These are phyloP conservation scores for Apiotrichum mycotoxinovorans DNA, from an alignment of 1,284 basidiomycete species.

Conservation along the genomic window DNA sequence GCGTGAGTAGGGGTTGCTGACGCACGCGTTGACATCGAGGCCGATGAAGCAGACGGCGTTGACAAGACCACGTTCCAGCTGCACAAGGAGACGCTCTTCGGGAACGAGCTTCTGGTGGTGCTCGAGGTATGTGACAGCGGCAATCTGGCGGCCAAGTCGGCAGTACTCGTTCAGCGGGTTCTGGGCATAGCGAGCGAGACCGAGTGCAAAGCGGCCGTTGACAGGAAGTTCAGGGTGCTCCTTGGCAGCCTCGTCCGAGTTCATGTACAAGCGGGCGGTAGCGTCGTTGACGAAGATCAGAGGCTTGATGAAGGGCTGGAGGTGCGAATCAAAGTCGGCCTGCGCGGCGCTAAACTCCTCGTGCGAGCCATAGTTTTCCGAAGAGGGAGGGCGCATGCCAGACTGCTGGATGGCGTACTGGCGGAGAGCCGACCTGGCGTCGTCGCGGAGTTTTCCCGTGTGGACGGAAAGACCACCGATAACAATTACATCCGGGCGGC, in stretches of 20 bases:
- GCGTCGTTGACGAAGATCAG: slow-evolving; percentile 86
- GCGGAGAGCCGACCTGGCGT: slow-evolving; percentile 56
- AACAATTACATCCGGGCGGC: slow-evolving; percentile 83
- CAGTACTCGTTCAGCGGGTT: slow-evolving; percentile 92
- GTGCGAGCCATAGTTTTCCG: slow-evolving; percentile 33
- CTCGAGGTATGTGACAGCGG: slow-evolving; percentile 74
- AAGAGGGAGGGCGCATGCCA: slow-evolving; percentile 33
- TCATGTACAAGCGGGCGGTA: slow-evolving; percentile 89
- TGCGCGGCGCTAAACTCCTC: slow-evolving; percentile 37
- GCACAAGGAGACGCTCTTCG: slow-evolving; percentile 71
- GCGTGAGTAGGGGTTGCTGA: slow-evolving; percentile 81
- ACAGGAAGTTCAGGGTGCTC: slow-evolving; percentile 80
- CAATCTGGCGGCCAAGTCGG: slow-evolving; percentile 75
- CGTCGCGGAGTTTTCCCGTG: slow-evolving; percentile 56
- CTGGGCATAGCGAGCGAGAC: slow-evolving; percentile 87
- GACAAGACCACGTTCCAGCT: slow-evolving; percentile 82
- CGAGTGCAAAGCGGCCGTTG: slow-evolving; percentile 90
- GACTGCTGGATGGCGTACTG: slow-evolving; percentile 35
- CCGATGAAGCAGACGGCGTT: slow-evolving; percentile 88
- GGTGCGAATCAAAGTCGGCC: slow-evolving; percentile 29
- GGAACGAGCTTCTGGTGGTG: slow-evolving; percentile 74
- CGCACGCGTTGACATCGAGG: slow-evolving; percentile 91
- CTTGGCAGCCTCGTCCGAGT: slow-evolving; percentile 76
- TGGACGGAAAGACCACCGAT: slow-evolving; percentile 83
- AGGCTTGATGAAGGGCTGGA: slow-evolving; percentile 54